Conservation (phyloP, 257 asterid genomes). For the Apocynum venetum region DNA sequence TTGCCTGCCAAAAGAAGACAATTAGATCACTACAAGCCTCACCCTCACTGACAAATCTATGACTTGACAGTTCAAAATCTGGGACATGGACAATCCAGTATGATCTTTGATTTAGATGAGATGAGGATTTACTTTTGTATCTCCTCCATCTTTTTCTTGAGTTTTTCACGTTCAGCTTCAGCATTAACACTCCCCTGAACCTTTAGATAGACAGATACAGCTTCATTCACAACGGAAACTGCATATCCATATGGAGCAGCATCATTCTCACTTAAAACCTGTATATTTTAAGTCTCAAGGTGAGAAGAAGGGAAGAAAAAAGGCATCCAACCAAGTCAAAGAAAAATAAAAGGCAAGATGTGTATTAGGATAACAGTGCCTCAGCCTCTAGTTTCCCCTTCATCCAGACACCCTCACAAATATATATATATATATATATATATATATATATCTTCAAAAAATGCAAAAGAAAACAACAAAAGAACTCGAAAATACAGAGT, state of each 20-base stretch:
- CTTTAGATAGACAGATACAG: constrained; percentile 58
- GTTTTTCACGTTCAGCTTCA: constrained; percentile 77
- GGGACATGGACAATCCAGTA: neutral
- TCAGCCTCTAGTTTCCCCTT: neutral
- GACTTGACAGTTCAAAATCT: neutral
- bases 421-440: neutral
- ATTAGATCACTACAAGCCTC: neutral
- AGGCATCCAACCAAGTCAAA: neutral
- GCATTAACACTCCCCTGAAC: constrained; percentile 44
- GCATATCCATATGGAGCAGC: constrained; percentile 67
- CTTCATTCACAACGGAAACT: constrained; percentile 57
- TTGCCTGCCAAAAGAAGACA: constrained; percentile 51
- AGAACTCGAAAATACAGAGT: neutral
- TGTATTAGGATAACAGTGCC: neutral
- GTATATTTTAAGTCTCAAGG: constrained; percentile 6
- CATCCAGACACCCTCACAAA: neutral
- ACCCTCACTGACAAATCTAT: neutral
- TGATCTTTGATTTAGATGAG: constrained; percentile 1
- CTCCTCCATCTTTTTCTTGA: constrained; percentile 75
- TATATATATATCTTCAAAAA: too few relatives aligned
- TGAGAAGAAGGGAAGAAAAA: neutral
- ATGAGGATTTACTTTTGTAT: constrained; percentile 51
- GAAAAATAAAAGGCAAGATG: neutral
- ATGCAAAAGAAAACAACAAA: too few relatives aligned
- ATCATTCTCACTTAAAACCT: constrained; percentile 64